Evolutionary conservation across 2,329 filamentous ascomycete species (phyloP), one percentile per base, ranked within the genome.

Genomic region (Geosmithia flava): DNA sequence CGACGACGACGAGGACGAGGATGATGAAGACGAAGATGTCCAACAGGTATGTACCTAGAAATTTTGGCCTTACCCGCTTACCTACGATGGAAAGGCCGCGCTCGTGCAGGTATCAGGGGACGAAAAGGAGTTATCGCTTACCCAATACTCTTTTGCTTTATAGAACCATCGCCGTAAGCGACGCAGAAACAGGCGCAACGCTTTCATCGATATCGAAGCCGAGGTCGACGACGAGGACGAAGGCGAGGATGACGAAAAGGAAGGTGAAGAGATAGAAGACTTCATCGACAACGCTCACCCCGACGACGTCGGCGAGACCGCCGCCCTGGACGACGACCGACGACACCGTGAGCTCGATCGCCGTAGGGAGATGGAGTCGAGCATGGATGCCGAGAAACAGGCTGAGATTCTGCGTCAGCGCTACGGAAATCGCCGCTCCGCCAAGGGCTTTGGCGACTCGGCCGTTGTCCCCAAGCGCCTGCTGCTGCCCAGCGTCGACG

Each of bases 141-240:
- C 27, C 19, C 41, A 42, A 13, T 42, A 15, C 20, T 42, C 41
- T 42, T 16, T 33, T 45, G 27, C 10, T 33, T 3, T 45, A 11
- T 33, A 45, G 30, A 30, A 20, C 50, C 76, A 87, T 59, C 86
- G 87, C 49, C 79, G 85, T 57, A 97, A 97, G 67, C 85, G 90
- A 50, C 83, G 82, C 63, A 80, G 80, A 62, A 81, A 85, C 54
- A 77, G 78, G 54, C 80, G 87, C 53, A 87, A 87, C 57, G 83
- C 85, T 59, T 96, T 96, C 79, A 82, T 98, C 68, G 93, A 98
- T 80, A 87, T 91, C 59, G 93, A 98, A 74, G 93, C 93, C 63
- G 93, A 96, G 68, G 93, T 98, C 56, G 93, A 97, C 60, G 93
- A 95, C 53, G 89, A 95, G 57, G 89, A 95, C 57, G 86, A 88